These are phyloP conservation scores for Bullera alba DNA, from an alignment of 768 basidiomycete species.

Conservation along the genomic window DNA sequence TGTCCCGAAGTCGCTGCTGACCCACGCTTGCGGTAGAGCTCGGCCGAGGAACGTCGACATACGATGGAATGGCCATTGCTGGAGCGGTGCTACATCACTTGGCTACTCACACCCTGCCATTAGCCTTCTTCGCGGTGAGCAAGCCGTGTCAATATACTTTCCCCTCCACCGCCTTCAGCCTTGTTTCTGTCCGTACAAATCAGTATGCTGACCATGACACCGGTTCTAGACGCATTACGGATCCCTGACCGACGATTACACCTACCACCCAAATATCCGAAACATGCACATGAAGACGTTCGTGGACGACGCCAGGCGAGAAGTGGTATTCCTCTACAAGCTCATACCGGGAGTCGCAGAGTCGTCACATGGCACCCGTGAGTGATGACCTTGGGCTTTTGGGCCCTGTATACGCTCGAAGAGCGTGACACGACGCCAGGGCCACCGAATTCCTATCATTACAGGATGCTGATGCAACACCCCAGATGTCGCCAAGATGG, in stretches of 20 bases:
- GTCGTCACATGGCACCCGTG: constrained; percentile 44
- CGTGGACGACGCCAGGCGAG: constrained; percentile 63
- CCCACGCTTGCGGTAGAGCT: constrained; percentile 60
- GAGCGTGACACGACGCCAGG: constrained; percentile 46
- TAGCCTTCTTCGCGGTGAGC: constrained; percentile 78
- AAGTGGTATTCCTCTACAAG: constrained; percentile 94
- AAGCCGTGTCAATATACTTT: no score
- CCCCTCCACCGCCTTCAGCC: neutral
- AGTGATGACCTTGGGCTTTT: constrained; percentile 53
- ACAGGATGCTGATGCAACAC: neutral
- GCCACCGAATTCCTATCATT: neutral
- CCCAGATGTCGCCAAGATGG: constrained; percentile 72
- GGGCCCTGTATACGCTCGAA: constrained; percentile 85
- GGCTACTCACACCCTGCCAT: constrained; percentile 80
- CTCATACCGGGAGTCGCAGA: constrained; percentile 54
- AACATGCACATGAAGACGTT: constrained; percentile 94
- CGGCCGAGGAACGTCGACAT: constrained; percentile 88
- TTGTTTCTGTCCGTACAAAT: no score
- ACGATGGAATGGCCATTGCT: constrained; percentile 99
- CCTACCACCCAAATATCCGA: constrained; percentile 82
- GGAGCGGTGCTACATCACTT: constrained; percentile 90
- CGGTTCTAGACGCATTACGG: constrained; percentile 72
- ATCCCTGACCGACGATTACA: constrained; percentile 86
- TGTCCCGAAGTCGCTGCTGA: neutral
- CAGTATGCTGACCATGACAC: neutral